These are phyloP conservation scores for Mentha longifolia DNA, from an alignment of 257 asterid species.

Conservation along the genomic window DNA sequence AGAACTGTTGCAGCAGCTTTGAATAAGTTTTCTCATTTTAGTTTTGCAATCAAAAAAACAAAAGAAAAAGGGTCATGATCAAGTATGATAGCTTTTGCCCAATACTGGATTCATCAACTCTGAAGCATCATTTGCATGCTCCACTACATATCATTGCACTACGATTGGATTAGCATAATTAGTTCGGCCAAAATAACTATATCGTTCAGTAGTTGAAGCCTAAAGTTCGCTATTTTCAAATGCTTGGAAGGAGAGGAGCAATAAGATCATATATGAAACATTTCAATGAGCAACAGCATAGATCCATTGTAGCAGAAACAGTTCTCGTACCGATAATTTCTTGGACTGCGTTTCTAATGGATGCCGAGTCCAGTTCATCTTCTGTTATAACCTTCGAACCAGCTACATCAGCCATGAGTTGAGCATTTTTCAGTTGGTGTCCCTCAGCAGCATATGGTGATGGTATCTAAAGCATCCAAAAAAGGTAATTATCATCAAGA, in stretches of 20 bases:
- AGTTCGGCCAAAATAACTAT: no score
- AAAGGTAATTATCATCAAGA: slow-evolving; percentile 3
- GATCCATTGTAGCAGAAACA: background rate
- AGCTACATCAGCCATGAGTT: slow-evolving; percentile 55
- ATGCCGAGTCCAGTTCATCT: slow-evolving; percentile 55
- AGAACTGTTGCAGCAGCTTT: background rate
- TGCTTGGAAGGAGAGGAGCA: background rate
- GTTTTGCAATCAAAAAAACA: no score
- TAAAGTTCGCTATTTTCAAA: no score
- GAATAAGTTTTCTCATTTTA: background rate
- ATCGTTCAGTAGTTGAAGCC: no score
- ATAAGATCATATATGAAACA: no score
- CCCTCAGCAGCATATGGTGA: slow-evolving; percentile 63
- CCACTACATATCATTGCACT: no score
- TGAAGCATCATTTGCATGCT: background rate
- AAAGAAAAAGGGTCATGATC: no score
- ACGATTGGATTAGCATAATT: no score
- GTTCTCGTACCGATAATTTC: slow-evolving; percentile 46
- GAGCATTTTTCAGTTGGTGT: slow-evolving; percentile 53
- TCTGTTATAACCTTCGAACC: slow-evolving; percentile 55
- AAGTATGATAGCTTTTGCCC: background rate
- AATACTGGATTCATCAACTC: background rate
- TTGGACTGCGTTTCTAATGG: slow-evolving; percentile 46
- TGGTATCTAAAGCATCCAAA: slow-evolving; percentile 55
- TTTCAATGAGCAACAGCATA: slow-evolving; percentile 11